Percentiles rank a stretch among this genome's conserved stretches.
These are phyloP conservation scores for Ceratocystis eucalypticola DNA, from an alignment of 2,329 filamentous ascomycete species.

Conservation along the genomic window DNA sequence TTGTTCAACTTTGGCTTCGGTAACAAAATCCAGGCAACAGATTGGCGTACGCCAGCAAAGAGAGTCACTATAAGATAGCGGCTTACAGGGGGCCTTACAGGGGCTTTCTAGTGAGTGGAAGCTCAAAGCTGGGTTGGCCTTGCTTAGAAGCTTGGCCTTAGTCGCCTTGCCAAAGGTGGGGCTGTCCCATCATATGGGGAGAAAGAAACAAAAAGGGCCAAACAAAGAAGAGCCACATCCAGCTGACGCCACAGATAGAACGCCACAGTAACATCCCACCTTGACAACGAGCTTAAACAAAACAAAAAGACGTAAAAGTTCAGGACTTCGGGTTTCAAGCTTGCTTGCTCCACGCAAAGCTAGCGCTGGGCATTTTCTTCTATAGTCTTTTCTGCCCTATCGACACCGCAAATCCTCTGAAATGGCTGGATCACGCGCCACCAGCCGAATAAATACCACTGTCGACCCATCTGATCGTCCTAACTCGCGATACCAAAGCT, in stretches of 20 bases:
- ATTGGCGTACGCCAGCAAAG: constrained; percentile 17
- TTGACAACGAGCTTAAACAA: not conserved
- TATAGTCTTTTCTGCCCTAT: not conserved
- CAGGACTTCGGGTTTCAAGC: not conserved
- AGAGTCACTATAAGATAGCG: not conserved
- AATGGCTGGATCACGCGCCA: constrained; percentile 19
- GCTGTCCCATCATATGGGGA: not conserved
- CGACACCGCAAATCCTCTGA: not conserved
- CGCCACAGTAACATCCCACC: constrained; percentile 14
- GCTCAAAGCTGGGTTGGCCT: not conserved
- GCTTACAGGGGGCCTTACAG: not conserved
- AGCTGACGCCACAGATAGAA: not conserved
- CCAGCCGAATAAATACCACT: constrained; percentile 17
- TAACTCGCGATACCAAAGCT: constrained; percentile 16
- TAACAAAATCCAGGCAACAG: not conserved
- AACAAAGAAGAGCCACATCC: not conserved
- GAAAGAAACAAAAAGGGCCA: not conserved
- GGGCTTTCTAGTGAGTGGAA: not conserved
- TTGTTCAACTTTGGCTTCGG: not conserved
- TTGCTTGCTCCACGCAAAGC: too few species aligned
- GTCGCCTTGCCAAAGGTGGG: constrained; percentile 17
- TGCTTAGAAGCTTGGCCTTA: constrained; percentile 1
- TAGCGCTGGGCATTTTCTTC: too few species aligned
- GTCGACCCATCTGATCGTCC: constrained; percentile 14
- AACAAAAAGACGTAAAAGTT: not conserved